Evolutionary conservation across 2,329 filamentous ascomycete species (phyloP).

Genomic region (Fusarium secorum): DNA sequence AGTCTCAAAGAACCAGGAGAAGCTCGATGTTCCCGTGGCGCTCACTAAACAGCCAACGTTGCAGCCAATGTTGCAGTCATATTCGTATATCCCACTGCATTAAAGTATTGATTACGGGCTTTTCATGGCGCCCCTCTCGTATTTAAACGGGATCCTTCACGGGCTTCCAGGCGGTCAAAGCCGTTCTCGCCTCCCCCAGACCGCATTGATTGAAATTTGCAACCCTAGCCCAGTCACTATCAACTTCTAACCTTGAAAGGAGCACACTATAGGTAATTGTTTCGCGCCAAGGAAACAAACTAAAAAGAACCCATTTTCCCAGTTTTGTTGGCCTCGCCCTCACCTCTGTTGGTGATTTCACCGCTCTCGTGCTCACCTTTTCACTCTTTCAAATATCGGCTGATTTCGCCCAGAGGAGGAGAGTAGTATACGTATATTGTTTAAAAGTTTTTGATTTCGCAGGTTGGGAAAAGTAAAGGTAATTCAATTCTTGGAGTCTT

Average conservation of each 20-base stretch:
- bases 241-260: constrained; percentile 27
- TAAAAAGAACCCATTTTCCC: constrained; percentile 27
- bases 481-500: background rate
- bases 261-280: constrained; percentile 28
- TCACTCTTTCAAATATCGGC: constrained; percentile 1
- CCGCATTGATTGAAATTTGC: constrained; percentile 36
- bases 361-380: constrained; percentile 18
- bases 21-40: constrained; percentile 4
- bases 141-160: constrained; percentile 38
- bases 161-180: constrained; percentile 40
- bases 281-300: constrained; percentile 33
- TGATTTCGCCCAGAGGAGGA: background rate
- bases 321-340: constrained; percentile 8
- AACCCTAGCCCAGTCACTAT: constrained; percentile 26
- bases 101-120: constrained; percentile 36
- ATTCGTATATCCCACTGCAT: constrained; percentile 20
- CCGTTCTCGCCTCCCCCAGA: constrained; percentile 33
- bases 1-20: constrained; percentile 15
- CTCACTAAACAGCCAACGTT: constrained; percentile 7
- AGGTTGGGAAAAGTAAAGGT: constrained; percentile 1
- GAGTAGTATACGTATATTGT: background rate
- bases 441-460: background rate
- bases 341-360: constrained; percentile 13
- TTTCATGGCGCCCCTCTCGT: constrained; percentile 28
- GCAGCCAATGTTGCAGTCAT: constrained; percentile 9